Evolutionary conservation across 345 rosid species (phyloP).

Genomic region (Aegle marmelos): DNA sequence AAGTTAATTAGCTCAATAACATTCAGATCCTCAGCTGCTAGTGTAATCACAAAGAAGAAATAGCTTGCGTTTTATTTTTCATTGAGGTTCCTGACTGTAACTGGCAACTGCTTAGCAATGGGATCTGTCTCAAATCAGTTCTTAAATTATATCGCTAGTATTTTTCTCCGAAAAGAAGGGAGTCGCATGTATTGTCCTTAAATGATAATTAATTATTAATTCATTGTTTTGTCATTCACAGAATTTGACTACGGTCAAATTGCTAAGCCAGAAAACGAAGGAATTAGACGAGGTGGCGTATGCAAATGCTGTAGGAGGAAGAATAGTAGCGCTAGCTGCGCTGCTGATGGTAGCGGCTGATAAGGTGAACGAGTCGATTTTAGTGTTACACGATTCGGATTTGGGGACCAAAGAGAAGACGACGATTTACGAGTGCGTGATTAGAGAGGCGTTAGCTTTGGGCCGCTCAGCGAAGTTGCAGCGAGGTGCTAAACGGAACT

Average conservation of each 20-base stretch:
- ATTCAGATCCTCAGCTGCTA: neutral
- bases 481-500: conserved; percentile 22
- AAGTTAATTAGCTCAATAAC: neutral
- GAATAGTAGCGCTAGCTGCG: conserved; percentile 48
- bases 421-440: conserved; percentile 59
- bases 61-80: neutral
- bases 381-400: conserved; percentile 36
- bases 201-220: neutral
- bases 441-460: conserved; percentile 46
- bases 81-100: neutral
- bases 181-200: neutral
- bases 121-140: neutral
- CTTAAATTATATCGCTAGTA: neutral
- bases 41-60: neutral
- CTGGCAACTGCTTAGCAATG: neutral
- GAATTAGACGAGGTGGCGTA: conserved; percentile 52
- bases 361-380: conserved; percentile 39
- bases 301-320: conserved; percentile 47
- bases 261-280: conserved; percentile 59
- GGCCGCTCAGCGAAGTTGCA: conserved; percentile 25
- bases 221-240: neutral
- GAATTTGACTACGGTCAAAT: conserved; percentile 56
- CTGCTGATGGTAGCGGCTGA: conserved; percentile 54
- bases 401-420: conserved; percentile 39
- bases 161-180: neutral